Base-by-base conservation (phyloP, 352 stramenopile species). In the Phytophthora chlamydospora region DNA sequence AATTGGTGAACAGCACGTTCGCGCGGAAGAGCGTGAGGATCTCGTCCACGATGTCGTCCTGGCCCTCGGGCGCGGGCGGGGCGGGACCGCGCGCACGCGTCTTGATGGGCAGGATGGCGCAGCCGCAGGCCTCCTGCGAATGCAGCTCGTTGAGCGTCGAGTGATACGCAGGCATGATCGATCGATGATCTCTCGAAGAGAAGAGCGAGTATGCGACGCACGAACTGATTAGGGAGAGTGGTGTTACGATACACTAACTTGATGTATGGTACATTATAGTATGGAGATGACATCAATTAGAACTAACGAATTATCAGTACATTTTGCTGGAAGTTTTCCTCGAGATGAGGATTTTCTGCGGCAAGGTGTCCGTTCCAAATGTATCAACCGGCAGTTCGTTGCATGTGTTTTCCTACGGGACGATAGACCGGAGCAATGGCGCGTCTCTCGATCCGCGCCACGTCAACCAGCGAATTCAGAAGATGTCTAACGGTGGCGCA, bases 1-100 rank as follows among this genome's bases (percentile, higher is more conserved):
- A 98, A 75, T 97, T 97, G 35, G 90, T 95, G 68, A 98, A 98
- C 19, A 98, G 72, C 36, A 98, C 88, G 75, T 98, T 98, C 5
- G 90, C 91, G 35, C 94, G 87, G 72, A 97, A 98, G 65, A 96
- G 90, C 66, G 90, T 82, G 56, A 98, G 81, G 36, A 94, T 89
- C 75, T 98, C 94, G 74, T 98, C 93, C 41, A 97, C 86, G 49
- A 98, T 95, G 76, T 98, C 94, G 41, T 96, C 81, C 43, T 93
- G 68, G 21, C 68, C 83, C 48, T 92, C 82, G 10, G 87, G 84
- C 9, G 85, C 82, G 11, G 77, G 79, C 14, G 86, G 88, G n/a
- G 93, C 93, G 0, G 93, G 93, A 0, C 93, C 93, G 31, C 87
- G 78, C 33, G 91, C 60, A 24, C 80, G 86, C 12, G 90, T 98